Evolutionary conservation across 441 rosid genomes (phyloP), one percentile per base, ranked within the genome.

Genomic region (Brassica balearica): DNA sequence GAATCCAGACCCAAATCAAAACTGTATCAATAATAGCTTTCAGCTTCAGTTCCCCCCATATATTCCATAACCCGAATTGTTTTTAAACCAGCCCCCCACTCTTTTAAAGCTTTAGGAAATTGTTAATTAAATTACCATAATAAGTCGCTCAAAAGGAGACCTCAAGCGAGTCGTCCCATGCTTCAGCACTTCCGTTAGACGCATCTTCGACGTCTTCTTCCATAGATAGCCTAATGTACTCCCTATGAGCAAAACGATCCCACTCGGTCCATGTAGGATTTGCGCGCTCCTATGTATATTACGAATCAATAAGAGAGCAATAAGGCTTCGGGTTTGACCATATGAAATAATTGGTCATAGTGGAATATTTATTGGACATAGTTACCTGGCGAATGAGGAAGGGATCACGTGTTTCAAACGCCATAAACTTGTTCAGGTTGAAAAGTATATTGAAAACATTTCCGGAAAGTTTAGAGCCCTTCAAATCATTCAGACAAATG

Each of bases 171-270:
- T 95, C 97, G 69, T 95, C 99, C 99, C 98, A 93, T 61, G 92
- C 97, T 77, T 95, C 98, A 59, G 93, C 95, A 84, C 98, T 95
- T 84, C 99, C 99, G 82, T 93, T 93, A 60, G 99, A 95, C 61
- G 89, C 97, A 89, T 93, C 98, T 82, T 95, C 99, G 3, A 90
- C 97, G 66, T 95, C 99, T 83, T 95, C 98, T 87, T 95, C 99
- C 99, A 93, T 95, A 8, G 98, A 95, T 53, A 95, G 96, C 81
- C 99, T 89, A 67, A 95, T 95, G 78, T 95, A 95, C 86, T 95
- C 99, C 84, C 97, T 88, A 82, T 93, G 98, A 0, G 99, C 98
- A 88, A 95, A 95, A 12, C 98, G 95, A 78, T 95, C 99, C 98
- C 99, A 95, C 56, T 95, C 99, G 19, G 98, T 95, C 95, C 95